Conservation (phyloP, 371 early-diverging fungal genomes). For the Mortierella sp. region DNA sequence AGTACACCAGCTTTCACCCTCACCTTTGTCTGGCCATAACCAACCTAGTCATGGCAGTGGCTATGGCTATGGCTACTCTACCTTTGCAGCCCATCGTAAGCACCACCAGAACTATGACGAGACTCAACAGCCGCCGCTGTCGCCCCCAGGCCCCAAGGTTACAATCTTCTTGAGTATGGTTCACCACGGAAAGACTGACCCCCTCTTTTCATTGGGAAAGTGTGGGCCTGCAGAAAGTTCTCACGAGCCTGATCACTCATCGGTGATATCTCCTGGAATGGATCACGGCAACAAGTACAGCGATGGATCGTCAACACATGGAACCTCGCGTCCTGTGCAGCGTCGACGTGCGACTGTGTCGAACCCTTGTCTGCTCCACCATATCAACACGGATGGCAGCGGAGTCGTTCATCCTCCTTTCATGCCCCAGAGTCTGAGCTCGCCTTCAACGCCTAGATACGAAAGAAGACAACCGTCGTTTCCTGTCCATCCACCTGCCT, state of each 20-base stretch:
- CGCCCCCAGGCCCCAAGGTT: neutral
- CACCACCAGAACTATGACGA: neutral
- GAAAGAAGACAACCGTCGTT: no score
- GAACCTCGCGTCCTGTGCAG: neutral
- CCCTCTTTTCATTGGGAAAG: no score
- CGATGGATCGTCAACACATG: neutral
- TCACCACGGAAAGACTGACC: constrained; percentile 3
- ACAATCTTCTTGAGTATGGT: neutral
- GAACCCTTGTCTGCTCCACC: constrained; percentile 47
- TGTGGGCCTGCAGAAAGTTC: no score
- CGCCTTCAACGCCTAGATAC: no score
- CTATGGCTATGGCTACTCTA: no score
- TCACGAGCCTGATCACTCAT: no score
- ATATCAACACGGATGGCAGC: constrained; percentile 25
- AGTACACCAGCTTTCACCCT: neutral
- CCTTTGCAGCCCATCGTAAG: neutral
- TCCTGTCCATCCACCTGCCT: no score
- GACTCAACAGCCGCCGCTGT: neutral
- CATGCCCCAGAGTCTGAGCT: constrained; percentile 12
- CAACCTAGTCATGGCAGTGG: neutral
- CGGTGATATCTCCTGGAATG: neutral
- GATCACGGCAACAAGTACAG: neutral
- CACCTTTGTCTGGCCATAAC: constrained; percentile 1
- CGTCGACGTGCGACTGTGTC: constrained; percentile 28
- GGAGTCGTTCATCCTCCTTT: constrained; percentile 31